phyloP scores from a whole-genome alignment of 495 filamentous ascomycete genomes.

The Penicillium psychrofluorescens region DNA sequence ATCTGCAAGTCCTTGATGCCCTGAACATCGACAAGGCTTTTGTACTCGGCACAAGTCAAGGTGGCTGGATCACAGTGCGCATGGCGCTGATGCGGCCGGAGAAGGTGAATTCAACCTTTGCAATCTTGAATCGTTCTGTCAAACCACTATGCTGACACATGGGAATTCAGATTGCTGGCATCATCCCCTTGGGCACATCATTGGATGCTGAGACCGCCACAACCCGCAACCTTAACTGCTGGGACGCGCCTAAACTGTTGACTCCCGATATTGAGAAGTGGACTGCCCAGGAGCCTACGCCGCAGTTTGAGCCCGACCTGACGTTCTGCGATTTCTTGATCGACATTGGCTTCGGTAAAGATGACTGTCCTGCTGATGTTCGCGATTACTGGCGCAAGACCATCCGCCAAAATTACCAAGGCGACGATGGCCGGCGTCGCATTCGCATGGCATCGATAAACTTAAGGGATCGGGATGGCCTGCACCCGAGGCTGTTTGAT shows the following conservation, averaged over 20 bases:
- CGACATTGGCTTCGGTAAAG: constrained; percentile 47
- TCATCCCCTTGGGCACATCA: constrained; percentile 55
- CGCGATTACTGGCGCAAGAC: constrained; percentile 46
- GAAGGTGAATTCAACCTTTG: constrained; percentile 22
- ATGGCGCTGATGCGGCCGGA: constrained; percentile 59
- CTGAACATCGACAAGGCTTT: constrained; percentile 53
- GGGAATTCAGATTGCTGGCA: constrained; percentile 42
- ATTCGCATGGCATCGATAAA: constrained; percentile 50
- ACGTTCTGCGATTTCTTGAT: constrained; percentile 50
- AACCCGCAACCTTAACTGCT: constrained; percentile 49
- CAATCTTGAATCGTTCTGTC: no score
- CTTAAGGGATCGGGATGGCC: constrained; percentile 51
- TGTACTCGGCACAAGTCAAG: constrained; percentile 56
- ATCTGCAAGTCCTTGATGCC: constrained; percentile 43
- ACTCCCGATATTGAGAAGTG: constrained; percentile 39
- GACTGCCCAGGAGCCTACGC: constrained; percentile 35
- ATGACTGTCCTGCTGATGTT: constrained; percentile 26
- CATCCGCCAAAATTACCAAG: constrained; percentile 49
- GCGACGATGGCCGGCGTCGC: constrained; percentile 53
- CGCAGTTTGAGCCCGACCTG: constrained; percentile 49
- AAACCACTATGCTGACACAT: no score
- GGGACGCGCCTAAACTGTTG: constrained; percentile 47
- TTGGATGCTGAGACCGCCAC: constrained; percentile 54
- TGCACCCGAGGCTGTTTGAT: constrained; percentile 47
- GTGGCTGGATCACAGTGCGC: constrained; percentile 54